These are phyloP conservation scores for Boletus edulis DNA, from an alignment of 768 basidiomycete species.

Conservation along the genomic window DNA sequence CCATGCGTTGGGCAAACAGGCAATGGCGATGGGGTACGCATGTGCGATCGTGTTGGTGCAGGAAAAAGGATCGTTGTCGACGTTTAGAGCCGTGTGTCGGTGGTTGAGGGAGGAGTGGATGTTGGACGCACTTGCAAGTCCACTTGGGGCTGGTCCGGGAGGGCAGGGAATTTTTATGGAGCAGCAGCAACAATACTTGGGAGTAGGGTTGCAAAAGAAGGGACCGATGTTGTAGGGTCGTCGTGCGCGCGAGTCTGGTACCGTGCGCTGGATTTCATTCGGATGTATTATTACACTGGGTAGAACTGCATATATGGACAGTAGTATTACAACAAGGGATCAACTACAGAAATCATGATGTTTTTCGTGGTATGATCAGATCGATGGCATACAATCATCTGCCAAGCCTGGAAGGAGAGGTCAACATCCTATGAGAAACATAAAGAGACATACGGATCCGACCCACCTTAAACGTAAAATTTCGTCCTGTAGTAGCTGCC, in stretches of 20 bases:
- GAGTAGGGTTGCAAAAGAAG: conserved; percentile 18
- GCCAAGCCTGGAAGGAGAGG: too few relatives aligned
- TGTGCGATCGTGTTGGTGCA: conserved; percentile 77
- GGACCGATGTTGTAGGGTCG: conserved; percentile 25
- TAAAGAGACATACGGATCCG: too few relatives aligned
- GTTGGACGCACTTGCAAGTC: conserved; percentile 35
- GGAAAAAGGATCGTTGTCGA: conserved; percentile 89
- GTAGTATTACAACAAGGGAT: too few relatives aligned
- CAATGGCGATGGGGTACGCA: conserved; percentile 34
- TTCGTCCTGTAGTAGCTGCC: too few relatives aligned
- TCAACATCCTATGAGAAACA: too few relatives aligned
- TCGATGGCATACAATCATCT: too few relatives aligned
- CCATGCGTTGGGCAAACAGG: conserved; percentile 27
- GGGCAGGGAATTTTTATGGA: conserved; percentile 42
- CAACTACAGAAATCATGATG: too few relatives aligned
- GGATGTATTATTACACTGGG: background rate
- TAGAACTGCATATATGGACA: too few relatives aligned
- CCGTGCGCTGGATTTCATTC: background rate
- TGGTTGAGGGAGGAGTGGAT: conserved; percentile 70
- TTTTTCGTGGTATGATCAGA: too few relatives aligned
- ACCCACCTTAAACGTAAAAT: too few relatives aligned
- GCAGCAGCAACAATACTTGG: conserved; percentile 24
- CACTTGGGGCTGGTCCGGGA: conserved; percentile 20
- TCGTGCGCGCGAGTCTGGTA: conserved; percentile 6
- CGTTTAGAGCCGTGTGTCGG: conserved; percentile 77